Evolutionary conservation across 2,329 filamentous ascomycete genomes (phyloP), one percentile per base, ranked within the genome.

Genomic region (Alternaria angustiovoidea): DNA sequence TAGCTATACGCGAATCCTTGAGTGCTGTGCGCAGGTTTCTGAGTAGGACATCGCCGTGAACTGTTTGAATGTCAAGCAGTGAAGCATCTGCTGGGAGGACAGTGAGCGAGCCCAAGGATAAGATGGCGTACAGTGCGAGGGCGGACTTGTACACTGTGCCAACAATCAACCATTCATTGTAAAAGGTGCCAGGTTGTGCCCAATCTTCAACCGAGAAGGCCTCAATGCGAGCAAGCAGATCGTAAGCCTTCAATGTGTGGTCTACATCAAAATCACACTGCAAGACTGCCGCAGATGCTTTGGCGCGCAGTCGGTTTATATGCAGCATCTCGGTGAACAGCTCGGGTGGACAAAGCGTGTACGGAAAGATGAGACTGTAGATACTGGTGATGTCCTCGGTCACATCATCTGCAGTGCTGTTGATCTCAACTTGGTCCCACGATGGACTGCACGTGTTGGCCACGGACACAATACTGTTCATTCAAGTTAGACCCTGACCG

Each of bases 391-490:
- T 59, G 28, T 73, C 61, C 16, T 58, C 43, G 8, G 67, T 47
- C n/a, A 69, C 62, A 11, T 65, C 36, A 1, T 64, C 44, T 1
- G 62, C 41, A 7, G 52, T 59, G 8, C 56, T 54, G n/a, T 57
- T 67, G 7, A 75, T 55, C 11, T 61, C 54, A 36, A 76, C 63
- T 53, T 74, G 73, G n/a, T 73, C 62, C 46, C 56, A 43, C 3
- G 71, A 61, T 5, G 71, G 73, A 22, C 67, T 70, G 34, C 69
- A 73, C 5, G 68, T 66, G 34, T 77, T 77, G 20, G 66, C 68
- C 20, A 68, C 57, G 4, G 65, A 61, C 18, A 67, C 49, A 30
- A 75, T 63, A n/a, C 73, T 76, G 20, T 7, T 8, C 4, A n/a
- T 48, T 0, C 65, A 12, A 65, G 42, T n/a, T 5, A 9, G 7